A percentile compares a stretch with the other conserved stretches of the same genome.
Conservation (phyloP, 306 rosid species). For the Betula pendula region DNA sequence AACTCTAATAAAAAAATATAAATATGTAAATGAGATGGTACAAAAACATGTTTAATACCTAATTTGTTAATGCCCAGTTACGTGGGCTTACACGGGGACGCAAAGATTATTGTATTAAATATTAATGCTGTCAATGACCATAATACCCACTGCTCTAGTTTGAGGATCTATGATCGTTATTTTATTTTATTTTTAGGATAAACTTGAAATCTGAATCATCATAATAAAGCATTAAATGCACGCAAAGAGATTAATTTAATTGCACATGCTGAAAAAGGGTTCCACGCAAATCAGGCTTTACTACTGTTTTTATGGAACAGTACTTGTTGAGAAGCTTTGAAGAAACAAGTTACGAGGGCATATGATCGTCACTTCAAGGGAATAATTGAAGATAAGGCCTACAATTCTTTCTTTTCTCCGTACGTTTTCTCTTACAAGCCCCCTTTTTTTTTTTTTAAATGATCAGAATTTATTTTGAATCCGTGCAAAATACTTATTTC, state of each 20-base stretch:
- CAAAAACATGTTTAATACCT: no score
- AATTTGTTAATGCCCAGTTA: no score
- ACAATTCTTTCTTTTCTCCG: neutral
- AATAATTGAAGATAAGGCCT: neutral
- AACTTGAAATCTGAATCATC: neutral
- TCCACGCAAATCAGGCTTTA: neutral
- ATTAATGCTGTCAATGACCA: no score
- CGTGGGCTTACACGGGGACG: no score
- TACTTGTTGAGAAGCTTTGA: constrained; percentile 1
- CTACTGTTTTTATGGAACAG: neutral
- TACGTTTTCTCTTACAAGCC: neutral
- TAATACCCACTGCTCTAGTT: no score
- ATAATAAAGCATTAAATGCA: neutral
- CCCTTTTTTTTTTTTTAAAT: no score
- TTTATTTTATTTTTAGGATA: neutral
- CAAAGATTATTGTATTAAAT: no score
- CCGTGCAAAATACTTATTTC: no score
- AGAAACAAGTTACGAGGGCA: neutral
- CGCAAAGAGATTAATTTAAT: neutral
- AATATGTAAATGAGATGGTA: neutral
- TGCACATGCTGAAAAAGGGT: neutral
- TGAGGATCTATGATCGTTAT: neutral
- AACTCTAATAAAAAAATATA: neutral
- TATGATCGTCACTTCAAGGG: neutral
- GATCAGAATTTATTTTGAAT: no score